Percentiles rank a stretch among this genome's conserved stretches.
Evolutionary conservation across 2,329 filamentous ascomycete genomes (phyloP).

Genomic region (Domatiomyces globalis): DNA sequence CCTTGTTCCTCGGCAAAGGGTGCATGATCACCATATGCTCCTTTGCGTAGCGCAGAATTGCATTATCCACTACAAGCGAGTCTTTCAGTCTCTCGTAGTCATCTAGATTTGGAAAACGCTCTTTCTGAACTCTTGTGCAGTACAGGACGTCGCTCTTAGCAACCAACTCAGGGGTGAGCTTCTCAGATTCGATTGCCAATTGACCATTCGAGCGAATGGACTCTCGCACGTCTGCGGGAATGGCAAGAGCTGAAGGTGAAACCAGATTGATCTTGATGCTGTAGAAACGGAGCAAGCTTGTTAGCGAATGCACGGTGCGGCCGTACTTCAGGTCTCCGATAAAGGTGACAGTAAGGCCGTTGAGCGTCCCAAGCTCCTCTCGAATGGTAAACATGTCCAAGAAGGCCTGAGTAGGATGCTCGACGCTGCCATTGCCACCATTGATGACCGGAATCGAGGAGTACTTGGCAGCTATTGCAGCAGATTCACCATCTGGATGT

Average conservation of each 20-base stretch:
- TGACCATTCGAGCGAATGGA: conserved; percentile 61
- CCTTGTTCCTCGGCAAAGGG: conserved; percentile 81
- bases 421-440: conserved; percentile 85
- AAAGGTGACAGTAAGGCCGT: conserved; percentile 91
- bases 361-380: conserved; percentile 90
- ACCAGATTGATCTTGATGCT: conserved; percentile 89
- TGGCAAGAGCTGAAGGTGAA: conserved; percentile 59
- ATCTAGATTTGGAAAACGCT: conserved; percentile 69
- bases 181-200: conserved; percentile 59
- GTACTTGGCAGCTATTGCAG: conserved; percentile 71
- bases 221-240: conserved; percentile 62
- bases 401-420: conserved; percentile 96
- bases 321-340: conserved; percentile 86
- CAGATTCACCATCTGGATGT: conserved; percentile 70
- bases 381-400: conserved; percentile 96
- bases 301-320: conserved; percentile 84
- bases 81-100: conserved; percentile 83
- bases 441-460: conserved; percentile 90
- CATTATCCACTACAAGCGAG: conserved; percentile 78
- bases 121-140: conserved; percentile 92
- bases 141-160: conserved; percentile 83
- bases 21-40: conserved; percentile 88
- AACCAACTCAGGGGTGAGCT: conserved; percentile 75
- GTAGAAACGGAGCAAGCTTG: conserved; percentile 90
- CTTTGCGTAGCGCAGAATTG: conserved; percentile 82